phyloP scores from a whole-genome alignment of 1,284 basidiomycete genomes.

The Hortiboletus rubellus region DNA sequence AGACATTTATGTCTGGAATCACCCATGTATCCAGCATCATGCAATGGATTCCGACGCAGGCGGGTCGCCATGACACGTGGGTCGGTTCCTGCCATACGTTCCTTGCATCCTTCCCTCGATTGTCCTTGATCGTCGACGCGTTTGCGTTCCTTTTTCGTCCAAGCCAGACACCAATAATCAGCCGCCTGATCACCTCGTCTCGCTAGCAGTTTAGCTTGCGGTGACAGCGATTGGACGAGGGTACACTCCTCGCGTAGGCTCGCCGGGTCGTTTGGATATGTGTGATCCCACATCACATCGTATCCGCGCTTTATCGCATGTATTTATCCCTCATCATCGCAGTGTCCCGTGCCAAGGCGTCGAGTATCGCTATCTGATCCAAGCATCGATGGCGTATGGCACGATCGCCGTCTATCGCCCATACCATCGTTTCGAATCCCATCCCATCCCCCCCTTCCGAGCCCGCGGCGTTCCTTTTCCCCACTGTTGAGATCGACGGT shows the following conservation, averaged over 20 bases:
- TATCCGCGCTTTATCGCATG: not conserved
- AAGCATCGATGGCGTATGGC: not conserved
- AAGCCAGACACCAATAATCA: not conserved
- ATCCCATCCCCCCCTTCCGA: not conserved
- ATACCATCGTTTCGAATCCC: not conserved
- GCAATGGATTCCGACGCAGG: not conserved
- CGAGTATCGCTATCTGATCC: not conserved
- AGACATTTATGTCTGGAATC: not conserved
- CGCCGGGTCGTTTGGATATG: not conserved
- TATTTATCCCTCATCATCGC: not conserved
- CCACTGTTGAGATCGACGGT: not conserved
- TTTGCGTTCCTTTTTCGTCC: not conserved
- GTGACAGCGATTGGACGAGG: not conserved
- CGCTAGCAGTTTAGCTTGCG: not conserved
- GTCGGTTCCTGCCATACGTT: not conserved
- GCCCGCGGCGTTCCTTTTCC: slow-evolving; percentile 1
- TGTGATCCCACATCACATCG: not conserved
- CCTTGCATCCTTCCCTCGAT: not conserved
- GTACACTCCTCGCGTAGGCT: not conserved
- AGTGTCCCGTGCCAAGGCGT: not conserved
- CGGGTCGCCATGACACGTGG: slow-evolving; percentile 7
- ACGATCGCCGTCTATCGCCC: not conserved
- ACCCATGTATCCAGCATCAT: slow-evolving; percentile 1
- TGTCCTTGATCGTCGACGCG: not conserved
- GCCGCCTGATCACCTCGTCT: not conserved